Evolutionary conservation across 345 rosid genomes (phyloP).

Genomic region (Boechera stricta): DNA sequence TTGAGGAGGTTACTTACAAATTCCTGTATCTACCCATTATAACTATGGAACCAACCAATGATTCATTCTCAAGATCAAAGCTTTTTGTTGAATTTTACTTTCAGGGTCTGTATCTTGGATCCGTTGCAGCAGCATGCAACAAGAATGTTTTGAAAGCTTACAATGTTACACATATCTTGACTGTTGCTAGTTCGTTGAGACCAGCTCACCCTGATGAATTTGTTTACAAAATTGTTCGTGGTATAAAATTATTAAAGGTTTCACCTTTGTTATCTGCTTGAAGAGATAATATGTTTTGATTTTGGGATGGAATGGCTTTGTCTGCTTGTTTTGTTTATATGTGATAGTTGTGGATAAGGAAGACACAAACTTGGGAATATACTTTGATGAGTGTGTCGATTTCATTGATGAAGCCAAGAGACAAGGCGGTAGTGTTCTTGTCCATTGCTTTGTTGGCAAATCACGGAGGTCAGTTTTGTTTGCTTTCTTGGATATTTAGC

Average conservation of each 20-base stretch:
- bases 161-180: conserved; percentile 55
- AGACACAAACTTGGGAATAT: conserved; percentile 58
- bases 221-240: conserved; percentile 51
- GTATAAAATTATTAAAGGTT: conserved; percentile 31
- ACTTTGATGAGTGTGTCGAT: conserved; percentile 67
- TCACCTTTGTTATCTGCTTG: neutral
- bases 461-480: conserved; percentile 47
- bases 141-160: conserved; percentile 49
- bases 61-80: neutral
- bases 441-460: conserved; percentile 54
- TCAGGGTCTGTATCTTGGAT: conserved; percentile 63
- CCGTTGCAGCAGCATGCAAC: conserved; percentile 55
- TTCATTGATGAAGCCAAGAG: conserved; percentile 73
- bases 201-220: conserved; percentile 55
- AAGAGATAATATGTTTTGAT: neutral
- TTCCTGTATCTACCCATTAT: too few relatives aligned
- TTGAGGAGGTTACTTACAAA: conserved; percentile 52
- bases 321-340: neutral
- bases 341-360: conserved; percentile 64
- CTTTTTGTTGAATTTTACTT: conserved; percentile 15
- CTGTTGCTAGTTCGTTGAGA: conserved; percentile 49
- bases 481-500: conserved; percentile 35
- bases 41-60: neutral
- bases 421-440: conserved; percentile 52
- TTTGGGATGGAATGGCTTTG: neutral